Conservation (phyloP, 2,329 filamentous ascomycete genomes). For the Seiridium cupressi region DNA sequence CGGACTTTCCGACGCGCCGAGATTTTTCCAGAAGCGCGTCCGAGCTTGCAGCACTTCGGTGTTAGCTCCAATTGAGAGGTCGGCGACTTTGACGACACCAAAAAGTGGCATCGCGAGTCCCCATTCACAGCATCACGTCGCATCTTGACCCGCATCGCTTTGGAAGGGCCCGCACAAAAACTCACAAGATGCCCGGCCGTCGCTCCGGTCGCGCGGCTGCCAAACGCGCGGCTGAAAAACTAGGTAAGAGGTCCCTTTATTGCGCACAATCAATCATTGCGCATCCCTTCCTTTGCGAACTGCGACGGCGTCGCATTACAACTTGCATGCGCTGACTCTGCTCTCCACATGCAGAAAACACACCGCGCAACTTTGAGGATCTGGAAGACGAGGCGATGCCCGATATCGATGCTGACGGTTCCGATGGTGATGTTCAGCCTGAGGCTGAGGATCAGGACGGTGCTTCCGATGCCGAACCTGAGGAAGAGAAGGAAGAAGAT, state of each 20-base stretch:
- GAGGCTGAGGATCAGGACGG: conserved; percentile 26
- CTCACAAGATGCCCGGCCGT: conserved; percentile 8
- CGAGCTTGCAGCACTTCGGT: too few relatives aligned
- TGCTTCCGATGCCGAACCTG: conserved; percentile 28
- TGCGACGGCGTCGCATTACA: neutral
- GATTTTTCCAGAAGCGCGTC: too few relatives aligned
- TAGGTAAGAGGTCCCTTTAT: conserved; percentile 5
- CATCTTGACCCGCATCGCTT: neutral
- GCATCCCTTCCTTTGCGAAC: neutral
- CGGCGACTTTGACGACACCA: neutral
- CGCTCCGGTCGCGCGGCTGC: conserved; percentile 13
- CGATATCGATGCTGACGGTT: conserved; percentile 39
- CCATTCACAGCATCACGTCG: neutral
- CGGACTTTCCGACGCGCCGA: too few relatives aligned
- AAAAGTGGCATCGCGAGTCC: conserved; percentile 1
- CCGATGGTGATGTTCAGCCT: conserved; percentile 23
- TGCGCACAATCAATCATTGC: neutral
- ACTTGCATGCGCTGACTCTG: neutral
- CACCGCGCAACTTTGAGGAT: conserved; percentile 9
- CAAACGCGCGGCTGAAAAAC: conserved; percentile 11
- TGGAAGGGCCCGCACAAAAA: neutral
- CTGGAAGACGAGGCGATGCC: conserved; percentile 37
- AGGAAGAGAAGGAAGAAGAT: conserved; percentile 38
- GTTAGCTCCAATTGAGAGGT: too few relatives aligned
- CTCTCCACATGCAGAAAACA: conserved; percentile 5